Evolutionary conservation across 371 early-diverging fungal genomes (phyloP).

Genomic region (Zychaea mexicana): DNA sequence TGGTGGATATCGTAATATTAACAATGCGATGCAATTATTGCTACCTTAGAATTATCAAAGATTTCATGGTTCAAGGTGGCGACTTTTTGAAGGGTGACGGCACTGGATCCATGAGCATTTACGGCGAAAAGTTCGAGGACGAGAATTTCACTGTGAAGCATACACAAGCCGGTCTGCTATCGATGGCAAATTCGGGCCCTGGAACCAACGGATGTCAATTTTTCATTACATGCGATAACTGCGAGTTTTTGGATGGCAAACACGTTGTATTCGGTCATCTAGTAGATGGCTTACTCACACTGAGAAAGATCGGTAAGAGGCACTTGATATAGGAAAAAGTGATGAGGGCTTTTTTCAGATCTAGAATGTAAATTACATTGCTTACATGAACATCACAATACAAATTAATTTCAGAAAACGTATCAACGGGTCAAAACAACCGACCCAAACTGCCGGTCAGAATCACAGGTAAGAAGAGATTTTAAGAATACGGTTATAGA

Average conservation of each 20-base stretch:
- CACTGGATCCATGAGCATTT: constrained; percentile 96
- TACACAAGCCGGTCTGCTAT: constrained; percentile 87
- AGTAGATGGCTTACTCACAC: constrained; percentile 85
- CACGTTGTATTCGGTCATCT: constrained; percentile 92
- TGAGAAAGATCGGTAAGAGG: constrained; percentile 77
- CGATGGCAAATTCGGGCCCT: constrained; percentile 98
- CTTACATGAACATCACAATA: background rate
- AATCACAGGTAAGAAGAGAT: constrained; percentile 71
- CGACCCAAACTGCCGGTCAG: constrained; percentile 86
- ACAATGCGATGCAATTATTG: too few relatives aligned
- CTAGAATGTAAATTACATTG: too few relatives aligned
- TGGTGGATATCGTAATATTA: too few relatives aligned
- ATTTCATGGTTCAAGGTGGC: constrained; percentile 99
- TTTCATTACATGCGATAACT: constrained; percentile 92
- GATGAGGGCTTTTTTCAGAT: background rate
- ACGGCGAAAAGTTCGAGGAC: constrained; percentile 94
- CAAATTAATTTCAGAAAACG: constrained; percentile 64
- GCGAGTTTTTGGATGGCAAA: constrained; percentile 91
- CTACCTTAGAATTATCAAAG: constrained; percentile 77
- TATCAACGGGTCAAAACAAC: constrained; percentile 89
- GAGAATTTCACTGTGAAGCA: constrained; percentile 97
- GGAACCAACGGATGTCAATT: constrained; percentile 97
- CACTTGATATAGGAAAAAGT: background rate
- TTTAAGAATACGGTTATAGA: constrained; percentile 18
- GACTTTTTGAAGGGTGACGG: constrained; percentile 98